A percentile compares a stretch with the other conserved stretches of the same genome.
Conservation (phyloP, 306 rosid species). For the Malus domestica region ASM211411v1 NC_041805.1:158501-159000, state of each 20-base stretch:
- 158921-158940: no score
- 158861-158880: neutral
- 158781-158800: neutral
- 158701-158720: slow-evolving; percentile 16
- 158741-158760: neutral
- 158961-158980: neutral
- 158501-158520: slow-evolving; percentile 11
- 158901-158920: neutral
- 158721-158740: neutral
- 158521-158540: slow-evolving; percentile 15
- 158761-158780: no score
- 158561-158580: slow-evolving; percentile 40
- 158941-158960: neutral
- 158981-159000: neutral
- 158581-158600: slow-evolving; percentile 47
- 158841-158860: neutral
- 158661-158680: slow-evolving; percentile 65
- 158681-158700: slow-evolving; percentile 35
- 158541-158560: slow-evolving; percentile 27
- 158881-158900: neutral
- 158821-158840: no score
- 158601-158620: slow-evolving; percentile 47
- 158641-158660: slow-evolving; percentile 68
- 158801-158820: neutral
- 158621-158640: slow-evolving; percentile 85